Evolutionary conservation across 805 yeast genomes (phyloP).

Genomic region (Dipodascus albidus): DNA sequence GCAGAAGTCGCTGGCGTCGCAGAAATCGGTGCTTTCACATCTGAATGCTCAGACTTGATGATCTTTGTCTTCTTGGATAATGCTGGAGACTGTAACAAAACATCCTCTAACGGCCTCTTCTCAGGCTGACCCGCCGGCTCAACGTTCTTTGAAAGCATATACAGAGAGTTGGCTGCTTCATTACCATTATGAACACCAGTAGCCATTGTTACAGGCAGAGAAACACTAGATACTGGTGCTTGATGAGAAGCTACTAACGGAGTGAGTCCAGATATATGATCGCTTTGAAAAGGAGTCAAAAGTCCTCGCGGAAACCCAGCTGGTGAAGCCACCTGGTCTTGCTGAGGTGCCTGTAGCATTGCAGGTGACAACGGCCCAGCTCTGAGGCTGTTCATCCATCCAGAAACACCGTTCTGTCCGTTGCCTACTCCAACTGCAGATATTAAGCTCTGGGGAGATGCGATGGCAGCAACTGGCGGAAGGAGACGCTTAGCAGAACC

Average conservation of each 20-base stretch:
- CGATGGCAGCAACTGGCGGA: constrained; percentile 20
- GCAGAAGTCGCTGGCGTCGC: constrained; percentile 8
- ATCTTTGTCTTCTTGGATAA: not conserved
- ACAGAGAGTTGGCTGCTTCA: not conserved
- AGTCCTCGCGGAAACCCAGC: constrained; percentile 13
- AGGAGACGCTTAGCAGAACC: constrained; percentile 15
- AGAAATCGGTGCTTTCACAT: no score
- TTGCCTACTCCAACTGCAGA: constrained; percentile 4
- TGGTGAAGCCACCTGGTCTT: constrained; percentile 20
- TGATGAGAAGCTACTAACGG: not conserved
- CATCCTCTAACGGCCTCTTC: not conserved
- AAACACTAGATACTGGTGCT: not conserved
- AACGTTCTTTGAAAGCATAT: not conserved
- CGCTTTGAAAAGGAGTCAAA: not conserved
- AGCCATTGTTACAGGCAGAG: not conserved
- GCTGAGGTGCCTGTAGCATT: constrained; percentile 25
- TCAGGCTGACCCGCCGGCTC: not conserved
- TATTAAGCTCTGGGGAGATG: constrained; percentile 19
- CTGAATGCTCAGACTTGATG: not conserved
- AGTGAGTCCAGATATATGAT: not conserved
- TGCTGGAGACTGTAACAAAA: not conserved
- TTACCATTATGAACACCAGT: not conserved
- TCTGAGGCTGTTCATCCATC: constrained; percentile 18
- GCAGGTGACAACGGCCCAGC: constrained; percentile 29
- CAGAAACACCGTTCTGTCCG: constrained; percentile 8